Base-by-base conservation (phyloP, 345 rosid genomes). In the Viola odorata region DNA sequence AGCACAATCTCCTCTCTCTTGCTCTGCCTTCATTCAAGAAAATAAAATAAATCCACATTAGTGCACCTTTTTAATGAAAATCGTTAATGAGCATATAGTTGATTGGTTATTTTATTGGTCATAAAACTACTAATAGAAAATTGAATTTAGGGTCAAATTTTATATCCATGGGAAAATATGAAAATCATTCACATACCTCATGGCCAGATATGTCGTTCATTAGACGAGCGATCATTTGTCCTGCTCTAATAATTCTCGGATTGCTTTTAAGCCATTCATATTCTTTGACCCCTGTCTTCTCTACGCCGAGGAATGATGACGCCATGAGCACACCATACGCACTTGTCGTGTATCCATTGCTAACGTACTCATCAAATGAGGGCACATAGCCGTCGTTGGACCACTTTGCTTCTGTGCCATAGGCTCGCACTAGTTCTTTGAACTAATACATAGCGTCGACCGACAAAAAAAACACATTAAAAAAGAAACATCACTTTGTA, bases 161-260 rank as follows among this genome's bases (percentile, higher is more conserved):
- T 23, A 23, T 23, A 1, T 2, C 32, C n/a, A n/a, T 23, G 32
- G 45, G 45, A 10, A 42, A 42, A 42, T 10, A 42, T 10, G 11
- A 42, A 10, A 10, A 42, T 42, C 32, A 42, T 10, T 42, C 45
- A 42, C 5, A 16, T 69, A 61, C 60, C 65, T 62, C n/a, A 38
- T 63, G 73, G 7, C 60, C 45, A 5, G 50, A 49, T 1, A 55
- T 55, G 6, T 62, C 67, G 36, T 47, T 57, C 47, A 55, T 11
- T 3, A 71, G 55, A 12, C 66, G 59, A 1, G 63, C 57, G 0
- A 53, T 10, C 12, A 57, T 4, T 4, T 16, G 40, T 7, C 70
- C 7, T 41, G 70, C 14, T n/a, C 0, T 17, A 17, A 55, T 38
- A 10, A 65, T 11, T 53, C 45, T 71, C 1, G 70, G 66, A 12